phyloP scores from a whole-genome alignment of 2,329 filamentous ascomycete genomes.

The Moelleriella libera region DNA sequence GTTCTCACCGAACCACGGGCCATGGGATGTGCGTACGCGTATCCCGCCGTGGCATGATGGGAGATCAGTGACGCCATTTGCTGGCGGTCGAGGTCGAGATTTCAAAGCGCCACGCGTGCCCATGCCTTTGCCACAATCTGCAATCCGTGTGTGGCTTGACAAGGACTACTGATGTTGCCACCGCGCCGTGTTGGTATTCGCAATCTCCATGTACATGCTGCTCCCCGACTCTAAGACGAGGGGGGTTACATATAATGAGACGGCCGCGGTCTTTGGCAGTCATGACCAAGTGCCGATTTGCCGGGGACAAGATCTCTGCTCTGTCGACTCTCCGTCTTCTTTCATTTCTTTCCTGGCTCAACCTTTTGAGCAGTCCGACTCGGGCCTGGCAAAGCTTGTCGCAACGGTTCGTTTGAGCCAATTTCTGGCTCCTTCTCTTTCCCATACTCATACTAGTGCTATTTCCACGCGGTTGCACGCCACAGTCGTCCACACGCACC shows the following conservation, averaged over 20 bases:
- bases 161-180: not conserved
- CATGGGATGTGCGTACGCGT: not conserved
- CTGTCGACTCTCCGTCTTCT: too few species aligned
- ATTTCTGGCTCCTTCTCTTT: not conserved
- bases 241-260: not conserved
- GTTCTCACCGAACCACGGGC: too few species aligned
- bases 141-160: slow-evolving; percentile 1
- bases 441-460: not conserved
- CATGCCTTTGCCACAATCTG: not conserved
- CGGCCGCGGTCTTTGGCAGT: not conserved
- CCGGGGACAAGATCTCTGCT: too few species aligned
- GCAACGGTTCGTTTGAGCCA: not conserved
- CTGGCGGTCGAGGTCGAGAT: not conserved
- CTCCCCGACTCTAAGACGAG: not conserved
- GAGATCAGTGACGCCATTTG: not conserved
- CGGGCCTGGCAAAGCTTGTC: too few species aligned
- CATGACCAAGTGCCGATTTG: not conserved
- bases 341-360: too few species aligned
- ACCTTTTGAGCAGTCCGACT: not conserved
- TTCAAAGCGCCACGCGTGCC: not conserved
- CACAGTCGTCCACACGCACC: not conserved
- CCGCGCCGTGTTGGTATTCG: not conserved
- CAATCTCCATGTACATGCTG: not conserved
- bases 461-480: not conserved
- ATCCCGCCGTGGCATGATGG: not conserved